Evolutionary conservation across 2,329 filamentous ascomycete species (phyloP), one percentile per base, ranked within the genome.

Genomic region (Blastomyces gilchristii): DNA sequence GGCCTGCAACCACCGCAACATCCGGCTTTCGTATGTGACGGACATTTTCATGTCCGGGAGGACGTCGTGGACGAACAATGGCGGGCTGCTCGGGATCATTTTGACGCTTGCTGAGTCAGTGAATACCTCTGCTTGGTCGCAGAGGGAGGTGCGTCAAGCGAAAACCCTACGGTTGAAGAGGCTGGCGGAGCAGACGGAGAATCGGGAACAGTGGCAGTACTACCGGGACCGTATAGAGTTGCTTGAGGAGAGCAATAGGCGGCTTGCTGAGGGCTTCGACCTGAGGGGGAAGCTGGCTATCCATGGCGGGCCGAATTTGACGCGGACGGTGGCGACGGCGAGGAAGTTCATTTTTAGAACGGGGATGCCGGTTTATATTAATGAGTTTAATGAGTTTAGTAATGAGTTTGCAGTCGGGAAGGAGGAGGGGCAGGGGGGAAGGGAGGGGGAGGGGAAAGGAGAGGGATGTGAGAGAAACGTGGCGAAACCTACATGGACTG

Each of bases 291-390:
- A 74, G 22, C 71, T 91, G 64, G 83, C 82, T n/a, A 79, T 97
- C 14, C 89, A 95, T 72, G 92, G 90, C 2, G 86, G 87, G 4
- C 85, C 85, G 60, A 97, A 97, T 72, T 75, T 97, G 62, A 57
- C 63, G 56, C 88, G 97, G 71, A 82, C 85, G 6, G 75, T 99
- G 63, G 92, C 91, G n/a, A 90, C 91, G 0, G 87, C 88, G 18
- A 84, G 94, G 56, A 81, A 87, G 41, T 96, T 96, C 74, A 85
- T 97, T 59, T 93, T 97, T 69, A 84, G 94, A 47, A 91, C 90
- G 69, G 87, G 90, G 0, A 82, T 96, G 72, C 87, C 88, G 0
- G 76, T 97, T n/a, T 79, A 78, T 41, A 81, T 87, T 1, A 81
- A 85, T 66, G 94, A 99, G 74, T 83, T 89, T 58, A 76, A 79